Percentiles rank a stretch among this genome's conserved stretches.
These are phyloP conservation scores for Cairneyella variabilis DNA, from an alignment of 495 filamentous ascomycete genomes.

Conservation along the genomic window DNA sequence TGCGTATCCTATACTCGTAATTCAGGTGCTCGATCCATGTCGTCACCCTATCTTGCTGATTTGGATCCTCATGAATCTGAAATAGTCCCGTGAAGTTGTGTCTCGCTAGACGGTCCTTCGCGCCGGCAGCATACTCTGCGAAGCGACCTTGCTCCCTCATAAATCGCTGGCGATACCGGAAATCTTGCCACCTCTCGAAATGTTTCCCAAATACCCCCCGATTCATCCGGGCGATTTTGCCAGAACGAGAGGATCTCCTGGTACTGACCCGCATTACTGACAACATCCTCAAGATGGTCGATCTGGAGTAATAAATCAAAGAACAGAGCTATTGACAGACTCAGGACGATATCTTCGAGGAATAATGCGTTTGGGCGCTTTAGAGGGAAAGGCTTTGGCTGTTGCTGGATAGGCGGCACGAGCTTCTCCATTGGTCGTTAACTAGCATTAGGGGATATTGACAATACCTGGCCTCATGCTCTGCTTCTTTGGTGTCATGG, in stretches of 20 bases:
- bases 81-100: slow-evolving; percentile 21
- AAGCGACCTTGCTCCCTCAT: slow-evolving; percentile 13
- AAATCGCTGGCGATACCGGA: slow-evolving; percentile 4
- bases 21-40: slow-evolving; percentile 31
- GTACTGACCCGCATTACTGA: slow-evolving; percentile 2
- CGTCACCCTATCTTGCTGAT: slow-evolving; percentile 27
- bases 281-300: too few relatives aligned
- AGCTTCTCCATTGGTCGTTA: slow-evolving; percentile 16
- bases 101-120: slow-evolving; percentile 3
- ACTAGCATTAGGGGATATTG: slow-evolving; percentile 17
- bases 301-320: too few relatives aligned
- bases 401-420: slow-evolving; percentile 15
- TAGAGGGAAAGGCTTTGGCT: slow-evolving; percentile 27
- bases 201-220: slow-evolving; percentile 24
- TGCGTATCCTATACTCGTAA: slow-evolving; percentile 19
- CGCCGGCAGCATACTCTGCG: neutral
- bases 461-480: slow-evolving; percentile 12
- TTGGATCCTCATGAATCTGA: slow-evolving; percentile 19
- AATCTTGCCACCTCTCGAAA: slow-evolving; percentile 6
- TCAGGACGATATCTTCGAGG: slow-evolving; percentile 26
- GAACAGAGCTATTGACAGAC: slow-evolving; percentile 27
- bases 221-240: slow-evolving; percentile 38
- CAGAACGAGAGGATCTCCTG: slow-evolving; percentile 23
- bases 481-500: slow-evolving; percentile 12
- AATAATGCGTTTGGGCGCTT: slow-evolving; percentile 28